Conservation (phyloP, 805 yeast species). For the Candida michaelii region DNA sequence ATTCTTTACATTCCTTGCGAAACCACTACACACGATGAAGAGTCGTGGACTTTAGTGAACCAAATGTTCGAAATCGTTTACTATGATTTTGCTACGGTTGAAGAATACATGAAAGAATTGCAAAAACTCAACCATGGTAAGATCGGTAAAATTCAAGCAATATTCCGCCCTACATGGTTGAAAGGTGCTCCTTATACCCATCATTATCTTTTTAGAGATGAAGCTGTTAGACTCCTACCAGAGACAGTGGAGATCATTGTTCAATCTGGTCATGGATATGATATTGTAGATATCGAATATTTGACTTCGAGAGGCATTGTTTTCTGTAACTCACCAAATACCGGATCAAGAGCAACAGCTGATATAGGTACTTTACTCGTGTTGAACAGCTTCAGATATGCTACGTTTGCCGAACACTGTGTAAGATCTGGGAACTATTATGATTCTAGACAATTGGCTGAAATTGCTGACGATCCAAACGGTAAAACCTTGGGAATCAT, state of each 20-base stretch:
- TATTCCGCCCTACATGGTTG: slow-evolving; percentile 40
- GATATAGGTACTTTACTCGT: slow-evolving; percentile 36
- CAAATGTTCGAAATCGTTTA: slow-evolving; percentile 34
- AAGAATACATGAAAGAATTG: slow-evolving; percentile 34
- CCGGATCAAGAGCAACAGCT: slow-evolving; percentile 40
- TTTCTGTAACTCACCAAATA: slow-evolving; percentile 40
- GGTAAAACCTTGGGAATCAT: slow-evolving; percentile 46
- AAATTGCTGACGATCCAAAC: slow-evolving; percentile 39
- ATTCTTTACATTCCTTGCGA: slow-evolving; percentile 40
- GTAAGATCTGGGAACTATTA: slow-evolving; percentile 32
- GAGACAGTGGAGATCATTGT: slow-evolving; percentile 34
- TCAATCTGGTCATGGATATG: slow-evolving; percentile 42
- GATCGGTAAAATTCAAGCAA: slow-evolving; percentile 34
- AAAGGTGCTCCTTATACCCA: slow-evolving; percentile 38
- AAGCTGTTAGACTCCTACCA: slow-evolving; percentile 31
- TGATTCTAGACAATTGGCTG: slow-evolving; percentile 27
- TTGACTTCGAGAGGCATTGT: slow-evolving; percentile 29
- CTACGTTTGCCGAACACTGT: slow-evolving; percentile 38
- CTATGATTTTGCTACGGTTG: slow-evolving; percentile 31
- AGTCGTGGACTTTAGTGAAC: slow-evolving; percentile 35
- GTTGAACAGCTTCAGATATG: slow-evolving; percentile 32
- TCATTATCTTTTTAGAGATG: slow-evolving; percentile 33
- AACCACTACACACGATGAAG: slow-evolving; percentile 34
- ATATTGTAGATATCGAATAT: slow-evolving; percentile 37
- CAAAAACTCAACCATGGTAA: slow-evolving; percentile 33